Conservation (phyloP, 345 rosid species). For the Sisymbrium altissimum region DNA sequence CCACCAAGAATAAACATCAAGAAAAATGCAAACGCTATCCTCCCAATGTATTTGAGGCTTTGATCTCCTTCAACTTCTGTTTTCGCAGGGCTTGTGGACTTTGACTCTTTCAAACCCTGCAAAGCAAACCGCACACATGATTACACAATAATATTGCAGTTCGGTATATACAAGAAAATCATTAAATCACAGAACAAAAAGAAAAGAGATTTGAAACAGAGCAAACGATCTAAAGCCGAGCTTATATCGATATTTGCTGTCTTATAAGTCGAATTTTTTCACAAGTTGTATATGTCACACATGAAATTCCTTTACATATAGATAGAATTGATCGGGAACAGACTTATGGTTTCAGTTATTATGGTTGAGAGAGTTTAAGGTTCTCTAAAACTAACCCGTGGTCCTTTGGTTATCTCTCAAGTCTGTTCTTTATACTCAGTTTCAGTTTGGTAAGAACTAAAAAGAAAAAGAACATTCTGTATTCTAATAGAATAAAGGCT, state of each 20-base stretch:
- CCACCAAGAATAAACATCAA: constrained; percentile 68
- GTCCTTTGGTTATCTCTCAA: neutral
- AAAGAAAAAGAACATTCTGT: neutral
- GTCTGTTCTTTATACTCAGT: neutral
- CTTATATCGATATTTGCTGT: neutral
- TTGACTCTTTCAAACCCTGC: constrained; percentile 38
- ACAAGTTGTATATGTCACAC: neutral
- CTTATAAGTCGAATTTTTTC: neutral
- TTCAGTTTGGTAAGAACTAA: neutral
- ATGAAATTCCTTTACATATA: neutral
- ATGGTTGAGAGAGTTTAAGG: neutral
- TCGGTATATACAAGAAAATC: neutral
- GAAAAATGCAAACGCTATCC: constrained; percentile 60
- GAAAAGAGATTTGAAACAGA: neutral
- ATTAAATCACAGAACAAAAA: neutral
- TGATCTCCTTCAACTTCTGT: constrained; percentile 12
- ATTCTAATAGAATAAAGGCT: neutral
- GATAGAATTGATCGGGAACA: too few species aligned
- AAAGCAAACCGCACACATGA: neutral
- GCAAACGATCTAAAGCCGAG: neutral
- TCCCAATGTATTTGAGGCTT: constrained; percentile 43
- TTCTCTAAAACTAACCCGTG: neutral
- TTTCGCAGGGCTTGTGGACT: constrained; percentile 3
- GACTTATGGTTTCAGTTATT: neutral
- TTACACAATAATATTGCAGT: neutral